Evolutionary conservation across 352 stramenopile species (phyloP).

Genomic region (Phytophthora agathidicida): DNA sequence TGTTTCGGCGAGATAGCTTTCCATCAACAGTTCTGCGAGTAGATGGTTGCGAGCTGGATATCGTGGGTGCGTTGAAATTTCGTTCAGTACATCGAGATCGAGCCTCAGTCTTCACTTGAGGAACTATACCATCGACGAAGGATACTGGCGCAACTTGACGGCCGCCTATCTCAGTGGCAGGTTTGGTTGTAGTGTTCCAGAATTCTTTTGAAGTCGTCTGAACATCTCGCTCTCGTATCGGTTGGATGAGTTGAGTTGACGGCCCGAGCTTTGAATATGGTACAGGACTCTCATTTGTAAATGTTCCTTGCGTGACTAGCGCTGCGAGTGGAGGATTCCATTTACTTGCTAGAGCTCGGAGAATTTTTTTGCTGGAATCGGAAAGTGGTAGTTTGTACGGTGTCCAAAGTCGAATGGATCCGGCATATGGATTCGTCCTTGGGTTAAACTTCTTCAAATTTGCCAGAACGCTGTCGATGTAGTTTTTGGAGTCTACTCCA

Average conservation of each 20-base stretch:
- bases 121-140: too few species aligned
- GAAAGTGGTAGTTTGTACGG: slow-evolving; percentile 18
- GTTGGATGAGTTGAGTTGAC: slow-evolving; percentile 3
- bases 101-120: too few species aligned
- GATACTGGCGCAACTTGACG: too few species aligned
- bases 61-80: background rate
- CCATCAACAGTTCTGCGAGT: background rate
- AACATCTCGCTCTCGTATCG: too few species aligned
- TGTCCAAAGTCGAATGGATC: slow-evolving; percentile 8
- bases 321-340: background rate
- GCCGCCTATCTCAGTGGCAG: too few species aligned
- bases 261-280: background rate
- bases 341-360: background rate
- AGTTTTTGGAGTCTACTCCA: background rate
- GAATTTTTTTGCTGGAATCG: background rate
- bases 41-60: background rate
- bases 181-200: too few species aligned
- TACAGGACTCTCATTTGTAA: too few species aligned
- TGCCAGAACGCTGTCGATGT: background rate
- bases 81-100: too few species aligned
- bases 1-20: background rate
- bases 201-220: too few species aligned
- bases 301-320: background rate
- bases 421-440: slow-evolving; percentile 3
- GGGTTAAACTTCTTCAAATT: slow-evolving; percentile 2